Evolutionary conservation across 495 filamentous ascomycete species (phyloP), one percentile per base, ranked within the genome.

Genomic region (Trichocladium uniseriatum): DNA sequence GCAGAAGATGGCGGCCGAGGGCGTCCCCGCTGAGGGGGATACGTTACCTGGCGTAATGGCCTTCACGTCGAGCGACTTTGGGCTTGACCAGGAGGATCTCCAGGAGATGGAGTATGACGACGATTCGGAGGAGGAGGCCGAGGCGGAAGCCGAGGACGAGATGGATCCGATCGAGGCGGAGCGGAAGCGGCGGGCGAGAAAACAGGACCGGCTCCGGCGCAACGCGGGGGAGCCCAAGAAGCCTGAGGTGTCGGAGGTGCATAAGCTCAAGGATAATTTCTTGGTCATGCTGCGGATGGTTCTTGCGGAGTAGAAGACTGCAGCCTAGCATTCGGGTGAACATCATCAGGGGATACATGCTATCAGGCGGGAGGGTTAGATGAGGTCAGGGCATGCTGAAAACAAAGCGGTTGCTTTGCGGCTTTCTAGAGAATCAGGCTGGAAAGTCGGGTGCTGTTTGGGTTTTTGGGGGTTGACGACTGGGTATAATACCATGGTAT

Each of bases 1-100:
- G 48, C 92, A 95, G 70, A 98, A 98, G 75, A 97, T 98, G 92
- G 92, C 92, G 5, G 86, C 86, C 14, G 87, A 88, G 51, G 86
- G 67, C 19, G 56, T 45, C 19, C 39, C 51, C n/a, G 57, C 59
- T 15, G 71, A 24, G 1, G 42, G 70, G 7, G 80, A 77, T 16
- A 68, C 66, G 44, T 60, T 75, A 9, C 61, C 60, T 4, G 64
- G 58, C 2, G 56, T 53, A 14, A 38, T 60, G 39, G 73, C 68
- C 18, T 91, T 95, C 68, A 77, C 69, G 53, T 77, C 78, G 31
- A 81, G 75, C 49, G 90, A 96, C 64, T 98, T 98, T 67, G 94
- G 94, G 11, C 70, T 98, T 5, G 80, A 94, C 59, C 79, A 84
- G 64, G 82, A 86, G 72, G 89, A 95, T 62, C 66, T 95, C 13